A percentile compares a stretch with the other conserved stretches of the same genome.
These are phyloP conservation scores for Linnemannia elongata DNA, from an alignment of 192 early-diverging fungal genomes.

Conservation along the genomic window DNA sequence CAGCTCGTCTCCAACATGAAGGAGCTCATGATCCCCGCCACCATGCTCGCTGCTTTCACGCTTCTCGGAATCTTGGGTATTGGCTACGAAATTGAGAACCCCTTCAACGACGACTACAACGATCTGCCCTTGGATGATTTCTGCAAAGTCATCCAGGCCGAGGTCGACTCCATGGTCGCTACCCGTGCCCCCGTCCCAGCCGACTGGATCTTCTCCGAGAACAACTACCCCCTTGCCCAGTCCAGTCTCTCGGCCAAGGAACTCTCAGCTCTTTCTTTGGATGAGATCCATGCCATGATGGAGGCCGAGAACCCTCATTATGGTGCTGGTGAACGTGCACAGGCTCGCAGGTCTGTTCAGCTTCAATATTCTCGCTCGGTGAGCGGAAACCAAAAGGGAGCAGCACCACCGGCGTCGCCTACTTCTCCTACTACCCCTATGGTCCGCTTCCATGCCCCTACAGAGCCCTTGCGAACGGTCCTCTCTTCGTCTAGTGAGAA, in stretches of 20 bases:
- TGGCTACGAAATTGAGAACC: constrained; percentile 92
- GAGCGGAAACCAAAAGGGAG: neutral
- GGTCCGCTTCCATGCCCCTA: neutral
- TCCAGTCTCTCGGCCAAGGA: constrained; percentile 26
- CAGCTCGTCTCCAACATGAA: constrained; percentile 67
- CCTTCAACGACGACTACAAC: constrained; percentile 85
- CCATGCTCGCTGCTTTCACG: constrained; percentile 76
- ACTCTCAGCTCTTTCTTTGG: constrained; percentile 7
- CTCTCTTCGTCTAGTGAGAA: neutral
- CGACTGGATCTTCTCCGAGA: constrained; percentile 24
- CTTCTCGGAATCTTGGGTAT: constrained; percentile 88
- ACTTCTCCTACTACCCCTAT: neutral
- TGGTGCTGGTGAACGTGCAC: neutral
- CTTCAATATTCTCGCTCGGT: constrained; percentile 3
- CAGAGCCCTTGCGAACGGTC: neutral
- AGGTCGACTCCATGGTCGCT: constrained; percentile 28
- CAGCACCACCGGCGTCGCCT: neutral
- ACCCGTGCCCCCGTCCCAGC: constrained; percentile 22
- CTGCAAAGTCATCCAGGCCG: constrained; percentile 52
- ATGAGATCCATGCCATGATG: constrained; percentile 19
- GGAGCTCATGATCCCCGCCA: constrained; percentile 74
- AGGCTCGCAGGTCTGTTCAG: neutral
- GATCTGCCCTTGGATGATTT: constrained; percentile 72
- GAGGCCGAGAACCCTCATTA: neutral
- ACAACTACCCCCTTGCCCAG: constrained; percentile 17